These are phyloP conservation scores for Scutellaria baicalensis DNA, from an alignment of 257 asterid genomes.

Conservation along the genomic window DNA sequence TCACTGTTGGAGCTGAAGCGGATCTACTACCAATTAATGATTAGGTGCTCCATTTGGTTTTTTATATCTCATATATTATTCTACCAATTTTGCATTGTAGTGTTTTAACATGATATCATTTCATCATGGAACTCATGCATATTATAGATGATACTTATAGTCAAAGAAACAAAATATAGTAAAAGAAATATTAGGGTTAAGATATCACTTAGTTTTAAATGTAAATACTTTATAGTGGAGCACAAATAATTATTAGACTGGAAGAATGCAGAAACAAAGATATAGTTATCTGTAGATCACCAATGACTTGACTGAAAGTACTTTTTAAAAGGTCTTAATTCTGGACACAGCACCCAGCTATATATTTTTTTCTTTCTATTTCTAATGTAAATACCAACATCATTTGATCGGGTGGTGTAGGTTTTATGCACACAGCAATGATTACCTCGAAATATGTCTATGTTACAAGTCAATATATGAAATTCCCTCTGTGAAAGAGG, in stretches of 20 bases:
- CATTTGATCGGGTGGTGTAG: conserved; percentile 28
- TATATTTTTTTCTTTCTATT: too few relatives aligned
- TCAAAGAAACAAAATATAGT: background rate
- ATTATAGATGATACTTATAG: background rate
- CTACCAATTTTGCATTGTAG: background rate
- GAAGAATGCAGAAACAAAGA: background rate
- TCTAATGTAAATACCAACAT: background rate
- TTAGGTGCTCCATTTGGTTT: conserved; percentile 13
- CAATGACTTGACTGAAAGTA: background rate
- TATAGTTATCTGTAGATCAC: background rate
- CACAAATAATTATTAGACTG: background rate
- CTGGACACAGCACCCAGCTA: background rate
- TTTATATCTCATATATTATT: background rate
- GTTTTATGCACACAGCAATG: conserved; percentile 74
- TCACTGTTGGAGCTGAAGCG: conserved; percentile 78
- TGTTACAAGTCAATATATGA: conserved; percentile 92
- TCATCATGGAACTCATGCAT: background rate
- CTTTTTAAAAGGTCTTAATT: background rate
- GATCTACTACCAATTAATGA: conserved; percentile 57
- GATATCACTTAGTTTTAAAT: background rate
- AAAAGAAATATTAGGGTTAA: background rate
- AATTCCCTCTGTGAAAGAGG: conserved; percentile 84
- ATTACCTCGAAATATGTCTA: conserved; percentile 93
- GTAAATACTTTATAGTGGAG: background rate
- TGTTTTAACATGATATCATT: background rate